These are phyloP conservation scores for Tubosaeta sp. DNA, from an alignment of 768 basidiomycete genomes.

Conservation along the genomic window DNA sequence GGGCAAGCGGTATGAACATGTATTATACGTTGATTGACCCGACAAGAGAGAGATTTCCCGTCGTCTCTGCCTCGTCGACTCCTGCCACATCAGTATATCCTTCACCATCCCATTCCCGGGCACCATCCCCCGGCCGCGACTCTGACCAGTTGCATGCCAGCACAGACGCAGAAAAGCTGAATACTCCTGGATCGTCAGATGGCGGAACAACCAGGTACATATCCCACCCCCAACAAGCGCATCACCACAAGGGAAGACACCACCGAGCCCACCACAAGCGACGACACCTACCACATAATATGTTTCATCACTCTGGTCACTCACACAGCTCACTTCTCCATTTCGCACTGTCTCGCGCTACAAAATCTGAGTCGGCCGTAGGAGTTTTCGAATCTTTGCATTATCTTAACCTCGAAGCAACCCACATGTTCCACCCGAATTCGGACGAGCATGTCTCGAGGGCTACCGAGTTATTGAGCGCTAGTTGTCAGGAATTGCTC, in stretches of 20 bases:
- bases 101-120: conserved; percentile 31
- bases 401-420: conserved; percentile 65
- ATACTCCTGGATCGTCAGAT: not conserved
- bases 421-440: conserved; percentile 46
- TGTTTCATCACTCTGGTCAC: conserved; percentile 28
- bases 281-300: conserved; percentile 8
- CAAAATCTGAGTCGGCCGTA: conserved; percentile 51
- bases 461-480: conserved; percentile 42
- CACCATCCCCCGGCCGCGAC: conserved; percentile 27
- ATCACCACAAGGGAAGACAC: conserved; percentile 2
- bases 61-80: conserved; percentile 39
- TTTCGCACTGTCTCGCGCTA: conserved; percentile 29
- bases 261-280: conserved; percentile 6
- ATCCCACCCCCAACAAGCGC: not conserved
- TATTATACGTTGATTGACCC: conserved; percentile 65
- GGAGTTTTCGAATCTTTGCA: conserved; percentile 72
- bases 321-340: conserved; percentile 39
- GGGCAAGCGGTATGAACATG: conserved; percentile 57
- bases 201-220: not conserved
- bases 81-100: conserved; percentile 32
- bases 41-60: conserved; percentile 52
- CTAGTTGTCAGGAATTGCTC: conserved; percentile 56
- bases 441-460: conserved; percentile 39
- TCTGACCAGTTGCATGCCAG: not conserved
- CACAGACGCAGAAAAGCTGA: not conserved